These are phyloP conservation scores for Gentiana dahurica DNA, from an alignment of 257 asterid genomes.

Conservation along the genomic window DNA sequence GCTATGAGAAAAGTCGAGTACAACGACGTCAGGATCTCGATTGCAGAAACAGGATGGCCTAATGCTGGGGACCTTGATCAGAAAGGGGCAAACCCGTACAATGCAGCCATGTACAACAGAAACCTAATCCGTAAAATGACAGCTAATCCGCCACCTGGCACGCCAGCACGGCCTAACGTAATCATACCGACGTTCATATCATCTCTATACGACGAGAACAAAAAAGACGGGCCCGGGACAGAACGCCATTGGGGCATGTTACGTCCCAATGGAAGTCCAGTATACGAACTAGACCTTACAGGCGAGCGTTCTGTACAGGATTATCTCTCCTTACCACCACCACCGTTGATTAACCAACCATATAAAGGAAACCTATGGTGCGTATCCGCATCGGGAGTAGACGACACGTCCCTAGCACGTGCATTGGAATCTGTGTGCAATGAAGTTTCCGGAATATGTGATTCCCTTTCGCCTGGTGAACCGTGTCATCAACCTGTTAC, in stretches of 20 bases:
- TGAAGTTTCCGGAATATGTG: conserved; percentile 45
- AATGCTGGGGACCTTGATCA: conserved; percentile 64
- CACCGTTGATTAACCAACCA: conserved; percentile 32
- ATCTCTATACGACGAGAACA: conserved; percentile 56
- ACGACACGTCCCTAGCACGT: conserved; percentile 16
- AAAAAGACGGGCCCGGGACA: conserved; percentile 44
- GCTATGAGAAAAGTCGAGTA: conserved; percentile 54
- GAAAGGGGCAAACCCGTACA: conserved; percentile 45
- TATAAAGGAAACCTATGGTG: conserved; percentile 66
- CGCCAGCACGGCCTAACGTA: conserved; percentile 59
- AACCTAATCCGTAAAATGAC: conserved; percentile 37
- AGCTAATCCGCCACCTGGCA: conserved; percentile 36
- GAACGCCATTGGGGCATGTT: conserved; percentile 79
- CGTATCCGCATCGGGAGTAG: conserved; percentile 23
- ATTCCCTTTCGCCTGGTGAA: conserved; percentile 42
- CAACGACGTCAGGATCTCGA: conserved; percentile 18
- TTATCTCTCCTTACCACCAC: conserved; percentile 18
- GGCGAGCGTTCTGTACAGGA: conserved; percentile 19
- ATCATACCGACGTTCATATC: conserved; percentile 46
- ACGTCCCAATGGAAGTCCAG: conserved; percentile 25
- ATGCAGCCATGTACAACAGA: conserved; percentile 63
- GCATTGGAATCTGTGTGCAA: conserved; percentile 38
- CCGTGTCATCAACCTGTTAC: conserved; percentile 60
- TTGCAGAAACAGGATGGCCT: conserved; percentile 88
- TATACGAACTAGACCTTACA: conserved; percentile 51